phyloP scores from a whole-genome alignment of 768 basidiomycete species.

The Leccinum obscurum region DNA sequence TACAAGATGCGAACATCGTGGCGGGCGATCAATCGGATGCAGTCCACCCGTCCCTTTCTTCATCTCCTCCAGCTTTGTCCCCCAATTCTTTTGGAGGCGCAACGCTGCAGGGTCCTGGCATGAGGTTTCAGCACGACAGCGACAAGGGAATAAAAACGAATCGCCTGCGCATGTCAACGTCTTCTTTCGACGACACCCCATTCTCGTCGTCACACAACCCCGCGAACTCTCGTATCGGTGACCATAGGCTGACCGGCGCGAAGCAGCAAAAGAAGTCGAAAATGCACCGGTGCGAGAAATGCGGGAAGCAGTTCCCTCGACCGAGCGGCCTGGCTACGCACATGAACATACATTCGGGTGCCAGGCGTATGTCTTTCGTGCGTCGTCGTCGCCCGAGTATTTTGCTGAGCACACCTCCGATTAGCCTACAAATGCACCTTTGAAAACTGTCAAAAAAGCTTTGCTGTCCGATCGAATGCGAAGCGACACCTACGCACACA shows the following conservation, averaged over 20 bases:
- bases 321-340: slow-evolving; percentile 54
- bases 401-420: slow-evolving; percentile 8
- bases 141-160: slow-evolving; percentile 11
- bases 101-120: slow-evolving; percentile 25
- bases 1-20: slow-evolving; percentile 18
- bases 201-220: slow-evolving; percentile 17
- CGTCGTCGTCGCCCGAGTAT: neutral
- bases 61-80: slow-evolving; percentile 3
- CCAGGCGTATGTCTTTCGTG: slow-evolving; percentile 41
- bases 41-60: slow-evolving; percentile 6
- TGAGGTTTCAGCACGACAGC: slow-evolving; percentile 22
- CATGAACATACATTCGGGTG: slow-evolving; percentile 54
- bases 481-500: slow-evolving; percentile 80
- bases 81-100: slow-evolving; percentile 6
- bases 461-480: slow-evolving; percentile 80
- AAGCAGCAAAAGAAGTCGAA: slow-evolving; percentile 41
- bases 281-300: slow-evolving; percentile 49
- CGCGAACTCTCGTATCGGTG: neutral
- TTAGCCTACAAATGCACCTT: slow-evolving; percentile 49
- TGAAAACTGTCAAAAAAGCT: slow-evolving; percentile 61
- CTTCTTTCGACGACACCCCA: slow-evolving; percentile 5
- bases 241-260: slow-evolving; percentile 11
- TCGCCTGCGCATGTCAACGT: slow-evolving; percentile 13
- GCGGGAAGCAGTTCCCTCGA: slow-evolving; percentile 47
- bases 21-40: slow-evolving; percentile 18